These are phyloP conservation scores for Noccaea caerulescens DNA, from an alignment of 345 rosid genomes.

Conservation along the genomic window DNA sequence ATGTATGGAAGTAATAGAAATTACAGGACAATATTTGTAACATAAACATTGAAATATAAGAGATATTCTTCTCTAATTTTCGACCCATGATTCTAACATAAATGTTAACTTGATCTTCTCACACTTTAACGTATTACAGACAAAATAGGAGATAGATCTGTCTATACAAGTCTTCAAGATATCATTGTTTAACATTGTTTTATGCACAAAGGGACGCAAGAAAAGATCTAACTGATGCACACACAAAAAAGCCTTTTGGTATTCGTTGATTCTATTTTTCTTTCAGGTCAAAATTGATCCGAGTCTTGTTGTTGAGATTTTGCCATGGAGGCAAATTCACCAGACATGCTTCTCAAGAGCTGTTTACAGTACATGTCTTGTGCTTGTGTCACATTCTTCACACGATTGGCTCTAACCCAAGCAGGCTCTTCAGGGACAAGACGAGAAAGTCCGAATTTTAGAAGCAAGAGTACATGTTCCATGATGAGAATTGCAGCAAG, in stretches of 20 bases:
- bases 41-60: neutral
- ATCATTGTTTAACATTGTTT: constrained; percentile 13
- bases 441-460: constrained; percentile 82
- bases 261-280: neutral
- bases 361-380: constrained; percentile 73
- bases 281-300: constrained; percentile 7
- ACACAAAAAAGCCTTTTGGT: neutral
- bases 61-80: neutral
- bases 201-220: constrained; percentile 5
- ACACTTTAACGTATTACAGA: constrained; percentile 12
- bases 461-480: constrained; percentile 77
- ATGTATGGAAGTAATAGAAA: neutral
- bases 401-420: constrained; percentile 83
- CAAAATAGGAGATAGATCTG: constrained; percentile 7
- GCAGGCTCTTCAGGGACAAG: constrained; percentile 96
- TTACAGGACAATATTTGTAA: neutral
- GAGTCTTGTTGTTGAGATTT: constrained; percentile 20
- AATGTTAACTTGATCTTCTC: constrained; percentile 17
- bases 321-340: constrained; percentile 37
- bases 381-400: constrained; percentile 71
- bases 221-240: constrained; percentile 22
- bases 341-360: constrained; percentile 63
- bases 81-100: constrained; percentile 7
- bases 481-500: constrained; percentile 82
- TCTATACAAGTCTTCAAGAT: constrained; percentile 29